Conservation (phyloP, 176 grass and related monocot species). For the Rhipidocladum racemiflorum region DNA sequence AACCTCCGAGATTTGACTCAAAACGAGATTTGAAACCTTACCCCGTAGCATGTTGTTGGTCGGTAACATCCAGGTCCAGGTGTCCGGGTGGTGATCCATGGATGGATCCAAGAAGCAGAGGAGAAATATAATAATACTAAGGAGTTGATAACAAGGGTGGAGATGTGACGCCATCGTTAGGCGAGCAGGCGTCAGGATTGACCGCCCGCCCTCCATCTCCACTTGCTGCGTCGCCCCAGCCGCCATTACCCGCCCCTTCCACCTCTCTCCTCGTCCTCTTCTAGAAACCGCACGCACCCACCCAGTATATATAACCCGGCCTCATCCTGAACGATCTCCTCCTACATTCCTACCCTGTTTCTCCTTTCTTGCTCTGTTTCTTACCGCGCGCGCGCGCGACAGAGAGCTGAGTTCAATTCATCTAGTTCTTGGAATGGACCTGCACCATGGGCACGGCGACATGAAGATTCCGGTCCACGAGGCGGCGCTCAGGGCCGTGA, state of each 20-base stretch:
- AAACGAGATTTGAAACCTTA: too few species aligned
- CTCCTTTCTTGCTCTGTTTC: neutral
- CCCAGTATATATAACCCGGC: neutral
- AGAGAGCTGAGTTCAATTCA: neutral
- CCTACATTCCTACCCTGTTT: too few species aligned
- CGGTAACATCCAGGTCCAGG: neutral
- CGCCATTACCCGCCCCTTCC: neutral
- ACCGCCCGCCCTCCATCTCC: neutral
- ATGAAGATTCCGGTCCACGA: neutral
- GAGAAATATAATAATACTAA: too few species aligned
- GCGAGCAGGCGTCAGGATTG: conserved; percentile 7
- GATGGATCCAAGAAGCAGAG: neutral
- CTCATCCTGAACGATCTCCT: too few species aligned
- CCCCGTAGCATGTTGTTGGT: neutral
- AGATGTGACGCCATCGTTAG: neutral
- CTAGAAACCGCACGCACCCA: neutral
- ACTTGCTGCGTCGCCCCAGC: conserved; percentile 3
- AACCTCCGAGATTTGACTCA: too few species aligned
- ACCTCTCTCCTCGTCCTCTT: too few species aligned
- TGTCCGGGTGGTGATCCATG: neutral
- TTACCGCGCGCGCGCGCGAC: neutral
- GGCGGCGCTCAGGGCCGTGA: conserved; percentile 26
- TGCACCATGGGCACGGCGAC: neutral
- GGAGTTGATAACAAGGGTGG: too few species aligned
- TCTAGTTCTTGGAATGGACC: neutral